Percentiles rank a stretch among this genome's conserved stretches.
These are phyloP conservation scores for Peniophora sp. DNA, from an alignment of 1,284 basidiomycete species.

Conservation along the genomic window DNA sequence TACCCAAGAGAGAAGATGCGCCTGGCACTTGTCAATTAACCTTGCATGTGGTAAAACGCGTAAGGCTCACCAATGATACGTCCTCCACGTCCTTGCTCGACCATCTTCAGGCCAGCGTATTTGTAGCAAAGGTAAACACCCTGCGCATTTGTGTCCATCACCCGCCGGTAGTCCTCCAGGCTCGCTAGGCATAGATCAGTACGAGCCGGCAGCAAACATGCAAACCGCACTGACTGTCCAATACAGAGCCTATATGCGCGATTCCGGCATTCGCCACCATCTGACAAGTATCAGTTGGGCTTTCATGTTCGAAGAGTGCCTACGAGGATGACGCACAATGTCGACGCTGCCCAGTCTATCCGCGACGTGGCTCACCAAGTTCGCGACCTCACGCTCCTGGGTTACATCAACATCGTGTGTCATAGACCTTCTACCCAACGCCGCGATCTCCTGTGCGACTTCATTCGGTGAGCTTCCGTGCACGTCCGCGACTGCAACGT, in stretches of 20 bases:
- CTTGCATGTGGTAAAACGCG: constrained; percentile 15
- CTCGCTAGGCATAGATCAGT: constrained; percentile 9
- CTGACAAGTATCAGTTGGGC: constrained; percentile 6
- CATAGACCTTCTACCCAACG: constrained; percentile 6
- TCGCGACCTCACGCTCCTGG: constrained; percentile 12
- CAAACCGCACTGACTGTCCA: constrained; percentile 6
- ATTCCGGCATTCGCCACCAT: constrained; percentile 22
- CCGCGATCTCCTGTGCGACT: constrained; percentile 11
- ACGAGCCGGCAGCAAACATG: not conserved
- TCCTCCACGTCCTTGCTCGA: constrained; percentile 23
- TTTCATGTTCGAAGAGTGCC: too few species aligned
- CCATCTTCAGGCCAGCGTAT: constrained; percentile 21
- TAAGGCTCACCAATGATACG: constrained; percentile 20
- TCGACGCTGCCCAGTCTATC: constrained; percentile 18
- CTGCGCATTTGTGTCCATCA: constrained; percentile 19
- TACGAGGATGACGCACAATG: constrained; percentile 10
- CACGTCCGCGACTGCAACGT: constrained; percentile 15
- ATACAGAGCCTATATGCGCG: not conserved
- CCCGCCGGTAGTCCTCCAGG: constrained; percentile 13
- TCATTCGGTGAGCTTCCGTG: constrained; percentile 4
- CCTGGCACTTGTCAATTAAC: not conserved
- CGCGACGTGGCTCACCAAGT: constrained; percentile 14
- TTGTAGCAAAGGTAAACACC: constrained; percentile 23
- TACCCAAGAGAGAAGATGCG: not conserved
- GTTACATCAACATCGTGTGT: constrained; percentile 13